Percentiles rank a stretch among this genome's conserved stretches.
Conservation (phyloP, 2,329 filamentous ascomycete genomes). For the Huntiella omanensis region DNA sequence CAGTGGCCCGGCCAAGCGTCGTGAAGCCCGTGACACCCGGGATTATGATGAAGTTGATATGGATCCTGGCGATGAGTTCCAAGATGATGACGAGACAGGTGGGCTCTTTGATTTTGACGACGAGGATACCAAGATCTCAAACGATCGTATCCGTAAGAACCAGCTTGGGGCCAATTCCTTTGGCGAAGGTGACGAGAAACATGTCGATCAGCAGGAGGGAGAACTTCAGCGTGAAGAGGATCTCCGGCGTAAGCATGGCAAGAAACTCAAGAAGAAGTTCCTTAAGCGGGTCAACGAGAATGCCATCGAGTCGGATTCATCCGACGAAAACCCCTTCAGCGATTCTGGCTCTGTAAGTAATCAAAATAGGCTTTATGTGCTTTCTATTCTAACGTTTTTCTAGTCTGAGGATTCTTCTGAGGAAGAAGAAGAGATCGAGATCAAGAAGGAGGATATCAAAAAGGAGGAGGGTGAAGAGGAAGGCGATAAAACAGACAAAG, state of each 20-base stretch:
- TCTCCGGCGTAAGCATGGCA: conserved; percentile 51
- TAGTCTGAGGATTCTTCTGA: conserved; percentile 17
- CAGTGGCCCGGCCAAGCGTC: conserved; percentile 7
- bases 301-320: conserved; percentile 59
- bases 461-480: conserved; percentile 41
- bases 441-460: conserved; percentile 21
- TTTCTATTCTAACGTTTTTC: not conserved
- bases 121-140: conserved; percentile 56
- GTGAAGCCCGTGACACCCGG: conserved; percentile 10
- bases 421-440: conserved; percentile 20
- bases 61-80: conserved; percentile 51
- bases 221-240: conserved; percentile 51
- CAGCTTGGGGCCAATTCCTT: conserved; percentile 81
- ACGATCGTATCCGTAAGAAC: conserved; percentile 55
- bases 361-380: not conserved
- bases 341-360: conserved; percentile 18
- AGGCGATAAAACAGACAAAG: conserved; percentile 42
- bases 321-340: conserved; percentile 24
- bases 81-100: conserved; percentile 69
- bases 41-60: conserved; percentile 54
- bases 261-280: conserved; percentile 60
- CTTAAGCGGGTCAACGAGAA: conserved; percentile 72
- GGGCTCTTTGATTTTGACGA: conserved; percentile 63
- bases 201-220: conserved; percentile 56
- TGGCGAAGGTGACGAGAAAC: conserved; percentile 46